Conservation (phyloP, 1,284 basidiomycete species). For the Fomitopsis betulina region DNA sequence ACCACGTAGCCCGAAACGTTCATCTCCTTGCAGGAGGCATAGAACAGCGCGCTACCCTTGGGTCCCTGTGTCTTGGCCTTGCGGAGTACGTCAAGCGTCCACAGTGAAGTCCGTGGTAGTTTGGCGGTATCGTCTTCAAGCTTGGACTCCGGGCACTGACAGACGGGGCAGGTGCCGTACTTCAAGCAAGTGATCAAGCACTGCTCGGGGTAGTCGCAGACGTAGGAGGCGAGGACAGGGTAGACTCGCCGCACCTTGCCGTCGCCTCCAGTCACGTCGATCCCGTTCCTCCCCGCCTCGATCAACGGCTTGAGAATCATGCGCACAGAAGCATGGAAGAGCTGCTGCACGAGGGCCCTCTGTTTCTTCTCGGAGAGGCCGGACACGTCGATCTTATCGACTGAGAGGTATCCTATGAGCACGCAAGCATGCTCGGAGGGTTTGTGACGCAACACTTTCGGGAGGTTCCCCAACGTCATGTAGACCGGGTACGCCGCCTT, state of each 20-base stretch:
- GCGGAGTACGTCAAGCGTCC: not conserved
- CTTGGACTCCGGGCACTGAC: constrained; percentile 5
- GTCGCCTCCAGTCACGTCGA: constrained; percentile 20
- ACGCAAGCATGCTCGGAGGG: not conserved
- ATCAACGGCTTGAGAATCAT: constrained; percentile 13
- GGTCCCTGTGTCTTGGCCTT: not conserved
- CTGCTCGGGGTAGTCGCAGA: constrained; percentile 20
- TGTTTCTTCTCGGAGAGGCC: not conserved
- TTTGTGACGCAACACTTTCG: not conserved
- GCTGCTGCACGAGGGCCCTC: not conserved
- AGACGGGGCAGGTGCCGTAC: constrained; percentile 14
- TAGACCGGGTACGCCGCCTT: constrained; percentile 5
- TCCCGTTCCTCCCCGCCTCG: constrained; percentile 15
- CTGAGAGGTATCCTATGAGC: not conserved
- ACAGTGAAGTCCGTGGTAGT: constrained; percentile 9
- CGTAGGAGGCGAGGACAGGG: constrained; percentile 21
- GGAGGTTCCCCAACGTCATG: constrained; percentile 4
- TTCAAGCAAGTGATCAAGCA: constrained; percentile 1
- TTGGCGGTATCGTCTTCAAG: constrained; percentile 4
- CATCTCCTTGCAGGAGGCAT: not conserved
- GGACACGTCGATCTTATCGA: not conserved
- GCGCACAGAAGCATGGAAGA: constrained; percentile 19
- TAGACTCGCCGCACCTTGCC: constrained; percentile 8
- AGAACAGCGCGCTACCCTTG: not conserved
- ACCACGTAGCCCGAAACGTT: constrained; percentile 3